These are phyloP conservation scores for Cercospora sp. DNA, from an alignment of 2,329 filamentous ascomycete species.

Conservation along the genomic window DNA sequence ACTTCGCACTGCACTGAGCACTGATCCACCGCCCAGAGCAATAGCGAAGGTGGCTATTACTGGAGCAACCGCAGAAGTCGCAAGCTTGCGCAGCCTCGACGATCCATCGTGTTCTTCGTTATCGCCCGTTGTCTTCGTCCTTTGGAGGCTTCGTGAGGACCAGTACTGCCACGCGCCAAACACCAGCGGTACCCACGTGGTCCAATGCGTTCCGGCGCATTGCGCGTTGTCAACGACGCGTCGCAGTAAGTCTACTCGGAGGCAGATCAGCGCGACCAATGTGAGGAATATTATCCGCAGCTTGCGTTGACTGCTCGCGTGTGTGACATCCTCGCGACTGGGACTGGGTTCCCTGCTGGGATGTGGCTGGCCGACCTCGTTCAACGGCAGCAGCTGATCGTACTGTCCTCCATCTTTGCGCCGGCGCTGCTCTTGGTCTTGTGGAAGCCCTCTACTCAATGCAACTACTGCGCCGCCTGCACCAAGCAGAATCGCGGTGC, in stretches of 20 bases:
- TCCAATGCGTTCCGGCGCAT: conserved; percentile 41
- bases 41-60: conserved; percentile 43
- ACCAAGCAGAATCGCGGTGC: conserved; percentile 44
- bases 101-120: conserved; percentile 37
- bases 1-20: conserved; percentile 39
- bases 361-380: conserved; percentile 31
- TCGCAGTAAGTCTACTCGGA: conserved; percentile 44
- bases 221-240: conserved; percentile 45
- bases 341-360: conserved; percentile 29
- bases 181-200: conserved; percentile 34
- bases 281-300: conserved; percentile 33
- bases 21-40: conserved; percentile 42
- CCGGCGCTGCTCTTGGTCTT: conserved; percentile 6
- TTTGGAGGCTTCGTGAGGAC: conserved; percentile 24
- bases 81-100: conserved; percentile 37
- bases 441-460: conserved; percentile 39
- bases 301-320: conserved; percentile 32
- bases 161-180: conserved; percentile 35
- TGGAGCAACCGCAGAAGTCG: conserved; percentile 38
- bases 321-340: conserved; percentile 24
- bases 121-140: conserved; percentile 16
- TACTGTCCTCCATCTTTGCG: conserved; percentile 31
- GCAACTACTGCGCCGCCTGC: conserved; percentile 43
- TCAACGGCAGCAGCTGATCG: conserved; percentile 35
- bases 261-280: conserved; percentile 36